Percentiles rank a stretch among this genome's conserved stretches.
Evolutionary conservation across 1,284 basidiomycete genomes (phyloP).

Genomic region (Heterobasidion parviporum): DNA sequence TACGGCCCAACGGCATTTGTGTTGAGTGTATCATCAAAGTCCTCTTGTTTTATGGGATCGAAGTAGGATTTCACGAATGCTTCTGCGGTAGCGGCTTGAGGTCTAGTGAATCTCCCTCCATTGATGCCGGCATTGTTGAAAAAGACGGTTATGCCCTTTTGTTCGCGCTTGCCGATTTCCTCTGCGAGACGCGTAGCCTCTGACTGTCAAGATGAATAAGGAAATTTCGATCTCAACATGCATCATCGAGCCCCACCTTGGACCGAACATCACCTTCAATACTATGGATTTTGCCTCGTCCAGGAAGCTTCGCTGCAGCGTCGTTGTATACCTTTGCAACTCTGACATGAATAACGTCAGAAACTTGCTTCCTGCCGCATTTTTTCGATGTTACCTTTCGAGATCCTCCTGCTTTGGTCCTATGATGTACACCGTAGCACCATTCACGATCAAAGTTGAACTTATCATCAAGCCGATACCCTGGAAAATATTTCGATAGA

Average conservation of each 20-base stretch:
- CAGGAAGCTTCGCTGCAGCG: conserved; percentile 22
- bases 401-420: conserved; percentile 36
- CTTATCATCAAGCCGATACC: conserved; percentile 43
- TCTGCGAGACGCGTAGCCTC: conserved; percentile 38
- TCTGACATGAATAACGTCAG: conserved; percentile 12
- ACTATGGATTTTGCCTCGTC: conserved; percentile 31
- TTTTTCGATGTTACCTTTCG: conserved; percentile 19
- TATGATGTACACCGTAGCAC: conserved; percentile 41
- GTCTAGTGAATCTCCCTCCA: conserved; percentile 24
- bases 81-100: conserved; percentile 24
- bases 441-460: conserved; percentile 38
- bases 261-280: conserved; percentile 39
- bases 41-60: conserved; percentile 28
- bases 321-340: conserved; percentile 30
- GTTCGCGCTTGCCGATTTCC: conserved; percentile 29
- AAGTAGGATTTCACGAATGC: conserved; percentile 32
- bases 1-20: conserved; percentile 41
- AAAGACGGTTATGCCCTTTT: conserved; percentile 33
- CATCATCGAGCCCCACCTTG: neutral
- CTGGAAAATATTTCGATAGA: conserved; percentile 15
- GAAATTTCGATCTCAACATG: neutral
- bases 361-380: neutral
- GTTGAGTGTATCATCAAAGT: conserved; percentile 28
- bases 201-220: conserved; percentile 18
- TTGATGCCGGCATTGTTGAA: conserved; percentile 29